Evolutionary conservation across 2,329 filamentous ascomycete species (phyloP), one percentile per base, ranked within the genome.

Genomic region (Furcasterigmium furcatum): DNA sequence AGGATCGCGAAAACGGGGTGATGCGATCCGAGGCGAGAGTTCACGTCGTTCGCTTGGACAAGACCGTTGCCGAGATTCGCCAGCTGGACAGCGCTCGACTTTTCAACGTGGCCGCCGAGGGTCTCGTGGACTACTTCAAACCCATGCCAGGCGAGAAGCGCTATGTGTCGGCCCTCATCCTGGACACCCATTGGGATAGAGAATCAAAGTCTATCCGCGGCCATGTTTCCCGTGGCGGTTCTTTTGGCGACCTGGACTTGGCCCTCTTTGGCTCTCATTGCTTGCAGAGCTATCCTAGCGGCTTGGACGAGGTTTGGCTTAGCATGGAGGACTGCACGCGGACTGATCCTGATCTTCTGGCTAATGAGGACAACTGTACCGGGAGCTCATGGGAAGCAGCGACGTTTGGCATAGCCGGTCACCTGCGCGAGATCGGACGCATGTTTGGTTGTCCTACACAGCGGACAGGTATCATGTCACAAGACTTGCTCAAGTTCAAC

Each of bases 351-450:
- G 79, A 82, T 32, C 79, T 80, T 55, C 83, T 96, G 30, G 87
- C 87, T 14, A 96, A 96, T 57, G 89, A 95, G 61, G 89, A 84
- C 63, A 87, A 87, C 55, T 88, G 96, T 54, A 85, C 85, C 7
- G 91, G 91, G 20, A 95, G 88, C 60, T 94, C 84, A 39, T 97
- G 92, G 92, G 92, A 97, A 63, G 84, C 91, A n/a, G 91, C 89
- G 21, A 95, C 92, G 56, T 87, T 96, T 49, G 91, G 91, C 24
- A 95, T 97, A 52, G 92, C 92, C 8, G 91, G 90, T 9, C 92
- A 97, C 64, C 67, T 97, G 40, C 92, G 95, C 64, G 91, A 96
- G 66, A 87, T 87, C 1, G 92, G 92, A 4, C 92, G 95, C 67
- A 67, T 96, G 19, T 87, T 97, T 54, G 92, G 92, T 41, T 95